phyloP scores from a whole-genome alignment of 495 filamentous ascomycete species.

The Hypoxylon intermedium region DNA sequence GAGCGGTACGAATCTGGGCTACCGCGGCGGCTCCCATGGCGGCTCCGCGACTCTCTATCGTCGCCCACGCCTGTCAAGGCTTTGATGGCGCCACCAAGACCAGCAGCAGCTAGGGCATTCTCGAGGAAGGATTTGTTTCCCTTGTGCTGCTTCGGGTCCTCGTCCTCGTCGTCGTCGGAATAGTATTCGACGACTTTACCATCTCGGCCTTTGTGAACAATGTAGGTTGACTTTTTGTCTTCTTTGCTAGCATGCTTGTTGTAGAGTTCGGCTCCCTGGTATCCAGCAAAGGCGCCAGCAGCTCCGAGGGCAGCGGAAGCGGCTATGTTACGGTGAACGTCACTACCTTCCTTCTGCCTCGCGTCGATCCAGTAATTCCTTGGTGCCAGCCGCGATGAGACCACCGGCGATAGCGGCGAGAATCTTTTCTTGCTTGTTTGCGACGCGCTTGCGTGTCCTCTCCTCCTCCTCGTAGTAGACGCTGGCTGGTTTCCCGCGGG shows the following conservation, averaged over 20 bases:
- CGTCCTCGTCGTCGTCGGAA: conserved; percentile 62
- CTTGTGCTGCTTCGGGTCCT: conserved; percentile 57
- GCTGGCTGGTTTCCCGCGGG: conserved; percentile 45
- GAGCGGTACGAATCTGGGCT: conserved; percentile 53
- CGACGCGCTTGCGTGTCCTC: conserved; percentile 52
- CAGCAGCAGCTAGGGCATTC: conserved; percentile 70
- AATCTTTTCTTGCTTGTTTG: conserved; percentile 65
- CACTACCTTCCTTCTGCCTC: conserved; percentile 54
- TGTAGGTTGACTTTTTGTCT: conserved; percentile 52
- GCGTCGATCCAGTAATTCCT: conserved; percentile 63
- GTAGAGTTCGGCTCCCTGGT: conserved; percentile 61
- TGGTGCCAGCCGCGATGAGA: conserved; percentile 60
- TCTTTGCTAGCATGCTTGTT: conserved; percentile 59
- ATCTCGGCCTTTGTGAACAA: conserved; percentile 52
- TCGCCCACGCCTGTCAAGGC: conserved; percentile 58
- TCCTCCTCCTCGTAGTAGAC: conserved; percentile 56
- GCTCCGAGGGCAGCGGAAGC: conserved; percentile 61
- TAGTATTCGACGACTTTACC: conserved; percentile 57
- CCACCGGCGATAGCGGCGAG: conserved; percentile 61
- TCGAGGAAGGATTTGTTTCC: conserved; percentile 75
- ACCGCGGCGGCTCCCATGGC: conserved; percentile 59
- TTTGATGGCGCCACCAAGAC: conserved; percentile 69
- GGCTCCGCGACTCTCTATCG: conserved; percentile 58
- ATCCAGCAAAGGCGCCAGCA: conserved; percentile 61
- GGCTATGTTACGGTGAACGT: conserved; percentile 58